Conservation (phyloP, 2,329 filamentous ascomycete species). For the Rugonectria rugulosa region DNA sequence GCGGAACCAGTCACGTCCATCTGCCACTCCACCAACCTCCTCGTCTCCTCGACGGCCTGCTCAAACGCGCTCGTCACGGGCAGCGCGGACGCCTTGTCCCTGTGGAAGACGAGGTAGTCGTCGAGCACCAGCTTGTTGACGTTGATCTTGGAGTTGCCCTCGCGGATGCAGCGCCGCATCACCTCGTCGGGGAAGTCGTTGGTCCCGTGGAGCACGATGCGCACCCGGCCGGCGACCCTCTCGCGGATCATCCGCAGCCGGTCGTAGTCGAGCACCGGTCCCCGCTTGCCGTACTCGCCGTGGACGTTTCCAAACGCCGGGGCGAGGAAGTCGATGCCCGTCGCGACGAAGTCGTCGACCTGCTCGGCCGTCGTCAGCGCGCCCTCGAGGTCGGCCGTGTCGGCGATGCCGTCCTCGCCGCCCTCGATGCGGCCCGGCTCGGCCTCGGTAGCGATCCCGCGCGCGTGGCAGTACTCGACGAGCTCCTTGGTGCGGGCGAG, state of each 20-base stretch:
- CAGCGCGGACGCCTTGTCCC: constrained; percentile 11
- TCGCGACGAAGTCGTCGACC: constrained; percentile 73
- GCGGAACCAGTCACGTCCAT: constrained; percentile 18
- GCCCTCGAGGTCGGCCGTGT: constrained; percentile 58
- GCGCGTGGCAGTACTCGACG: constrained; percentile 19
- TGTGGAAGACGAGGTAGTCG: constrained; percentile 24
- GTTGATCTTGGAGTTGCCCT: constrained; percentile 62
- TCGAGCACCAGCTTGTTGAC: constrained; percentile 62
- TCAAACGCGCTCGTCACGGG: constrained; percentile 44
- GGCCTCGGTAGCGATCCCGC: constrained; percentile 24
- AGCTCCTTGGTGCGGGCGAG: constrained; percentile 45
- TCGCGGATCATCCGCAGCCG: constrained; percentile 47
- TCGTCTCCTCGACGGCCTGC: constrained; percentile 33
- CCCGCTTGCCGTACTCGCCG: constrained; percentile 73
- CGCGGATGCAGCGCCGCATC: constrained; percentile 58
- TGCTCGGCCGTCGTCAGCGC: constrained; percentile 69
- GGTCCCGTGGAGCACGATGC: constrained; percentile 61
- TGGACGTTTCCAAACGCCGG: constrained; percentile 81
- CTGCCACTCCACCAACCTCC: constrained; percentile 25
- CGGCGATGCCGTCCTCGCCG: constrained; percentile 73
- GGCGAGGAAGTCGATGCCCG: constrained; percentile 77
- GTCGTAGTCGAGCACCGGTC: constrained; percentile 65
- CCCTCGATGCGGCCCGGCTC: constrained; percentile 46
- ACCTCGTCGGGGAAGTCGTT: constrained; percentile 61
- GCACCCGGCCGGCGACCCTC: constrained; percentile 49